Evolutionary conservation across 169 alveolate species (phyloP).

Genomic region (Plasmodium reichenowi): DNA sequence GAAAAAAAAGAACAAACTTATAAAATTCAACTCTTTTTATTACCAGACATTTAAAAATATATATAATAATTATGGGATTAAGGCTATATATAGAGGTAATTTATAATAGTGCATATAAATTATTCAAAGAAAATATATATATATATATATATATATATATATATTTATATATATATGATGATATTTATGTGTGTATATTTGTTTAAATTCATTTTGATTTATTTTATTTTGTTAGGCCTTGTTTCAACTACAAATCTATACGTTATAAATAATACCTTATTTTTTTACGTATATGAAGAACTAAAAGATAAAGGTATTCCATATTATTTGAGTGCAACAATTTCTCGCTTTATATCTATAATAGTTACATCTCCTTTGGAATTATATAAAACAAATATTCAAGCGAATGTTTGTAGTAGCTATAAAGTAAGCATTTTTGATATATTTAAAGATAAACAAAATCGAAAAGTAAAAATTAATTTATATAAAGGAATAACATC

Average conservation of each 20-base stretch:
- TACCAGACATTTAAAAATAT: constrained; percentile 65
- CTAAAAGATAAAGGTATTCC: constrained; percentile 71
- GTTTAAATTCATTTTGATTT: not conserved
- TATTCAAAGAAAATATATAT: no score
- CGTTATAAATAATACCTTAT: constrained; percentile 62
- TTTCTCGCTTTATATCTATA: constrained; percentile 62
- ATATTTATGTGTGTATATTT: not conserved
- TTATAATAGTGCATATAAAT: not conserved
- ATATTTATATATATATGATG: not conserved
- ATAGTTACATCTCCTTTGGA: constrained; percentile 72
- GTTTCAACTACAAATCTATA: constrained; percentile 56
- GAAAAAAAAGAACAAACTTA: constrained; percentile 35
- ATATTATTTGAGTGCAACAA: constrained; percentile 57
- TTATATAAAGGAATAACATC: constrained; percentile 76
- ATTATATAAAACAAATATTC: constrained; percentile 70
- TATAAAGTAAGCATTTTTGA: constrained; percentile 53
- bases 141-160: no score
- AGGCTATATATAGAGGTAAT: constrained; percentile 69
- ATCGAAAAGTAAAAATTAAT: constrained; percentile 67
- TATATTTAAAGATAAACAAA: constrained; percentile 53
- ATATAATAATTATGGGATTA: constrained; percentile 65
- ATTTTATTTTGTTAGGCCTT: constrained; percentile 24
- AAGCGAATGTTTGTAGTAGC: constrained; percentile 72
- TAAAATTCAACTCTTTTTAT: constrained; percentile 65
- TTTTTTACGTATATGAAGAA: constrained; percentile 73